Evolutionary conservation across 441 rosid species (phyloP), one percentile per base, ranked within the genome.

Genomic region (Erysimum pusillum): DNA sequence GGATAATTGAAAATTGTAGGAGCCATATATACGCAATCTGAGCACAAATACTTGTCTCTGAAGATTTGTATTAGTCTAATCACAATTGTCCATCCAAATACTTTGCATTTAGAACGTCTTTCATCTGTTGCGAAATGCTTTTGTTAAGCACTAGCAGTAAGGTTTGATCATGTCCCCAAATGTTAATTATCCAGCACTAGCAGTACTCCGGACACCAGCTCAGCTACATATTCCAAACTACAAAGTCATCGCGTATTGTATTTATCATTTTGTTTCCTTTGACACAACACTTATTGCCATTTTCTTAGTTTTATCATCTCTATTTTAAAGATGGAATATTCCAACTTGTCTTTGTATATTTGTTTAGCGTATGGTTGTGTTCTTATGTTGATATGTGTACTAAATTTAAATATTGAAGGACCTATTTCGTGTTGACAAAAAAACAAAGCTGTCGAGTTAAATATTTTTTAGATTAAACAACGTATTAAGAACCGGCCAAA

Each of bases 401-500:
- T 22, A 6, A 9, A 34, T 11, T 67, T 44, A 34, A 60, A 15
- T 35, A 69, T 44, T 69, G 52, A 76, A 69, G 9, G 60, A 12
- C 44, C 32, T 69, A 6, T 62, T 45, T 63, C 45, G 76, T 70
- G 76, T 70, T 54, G 71, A 70, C 54, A 54, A 46, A 63, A 63
- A 53, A 25, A 53, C 71, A 39, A 8, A 15, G 54, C 44, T 51
- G 10, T 32, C 28, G 46, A 73, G 22, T 41, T 51, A 39, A 72
- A 44, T 59, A 71, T 6, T 11, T 7, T 18, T 38, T 5, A 3
- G 20, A 67, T 68, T 62, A 79, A 74, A 79, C 62, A 62, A 74
- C 36, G 10, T 56, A 62, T 74, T 62, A 54, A 62, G 71, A 79
- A 68, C 79, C 82, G 79, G 71, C 75, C 82, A 74, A 79, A 68